These are phyloP conservation scores for Solanum chaucha DNA, from an alignment of 257 asterid genomes.

Conservation along the genomic window DNA sequence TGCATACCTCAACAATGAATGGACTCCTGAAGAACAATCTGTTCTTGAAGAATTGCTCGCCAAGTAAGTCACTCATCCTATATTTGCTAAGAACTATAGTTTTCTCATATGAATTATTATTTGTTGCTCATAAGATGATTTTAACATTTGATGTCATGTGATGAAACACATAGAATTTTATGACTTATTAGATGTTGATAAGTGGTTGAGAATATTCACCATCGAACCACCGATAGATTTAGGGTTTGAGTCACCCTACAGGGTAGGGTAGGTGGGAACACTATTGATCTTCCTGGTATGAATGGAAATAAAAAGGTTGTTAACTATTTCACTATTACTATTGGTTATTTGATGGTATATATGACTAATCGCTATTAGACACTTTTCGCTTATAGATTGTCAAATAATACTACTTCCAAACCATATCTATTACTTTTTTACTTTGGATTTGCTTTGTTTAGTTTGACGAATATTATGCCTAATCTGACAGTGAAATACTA, in stretches of 20 bases:
- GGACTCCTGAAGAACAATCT: constrained; percentile 76
- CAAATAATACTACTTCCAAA: not conserved
- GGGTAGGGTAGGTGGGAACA: too few relatives aligned
- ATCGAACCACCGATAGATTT: not conserved
- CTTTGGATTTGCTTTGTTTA: not conserved
- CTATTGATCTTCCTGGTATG: too few relatives aligned
- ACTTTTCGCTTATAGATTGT: not conserved
- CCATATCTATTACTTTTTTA: not conserved
- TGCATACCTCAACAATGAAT: constrained; percentile 50
- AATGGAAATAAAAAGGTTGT: not conserved
- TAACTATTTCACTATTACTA: not conserved
- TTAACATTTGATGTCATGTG: not conserved
- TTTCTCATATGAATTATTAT: not conserved
- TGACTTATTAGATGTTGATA: not conserved
- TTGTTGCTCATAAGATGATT: not conserved
- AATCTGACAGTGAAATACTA: not conserved
- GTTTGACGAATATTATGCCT: not conserved
- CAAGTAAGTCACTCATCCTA: constrained; percentile 22
- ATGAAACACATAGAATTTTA: not conserved
- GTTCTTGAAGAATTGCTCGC: constrained; percentile 54
- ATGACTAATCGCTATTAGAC: not conserved
- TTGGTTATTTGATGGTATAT: too few relatives aligned
- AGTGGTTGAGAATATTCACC: not conserved
- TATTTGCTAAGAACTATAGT: not conserved
- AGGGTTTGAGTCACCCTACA: not conserved